Base-by-base conservation (phyloP, 2,329 filamentous ascomycete species). In the Alternaria sp. region DNA sequence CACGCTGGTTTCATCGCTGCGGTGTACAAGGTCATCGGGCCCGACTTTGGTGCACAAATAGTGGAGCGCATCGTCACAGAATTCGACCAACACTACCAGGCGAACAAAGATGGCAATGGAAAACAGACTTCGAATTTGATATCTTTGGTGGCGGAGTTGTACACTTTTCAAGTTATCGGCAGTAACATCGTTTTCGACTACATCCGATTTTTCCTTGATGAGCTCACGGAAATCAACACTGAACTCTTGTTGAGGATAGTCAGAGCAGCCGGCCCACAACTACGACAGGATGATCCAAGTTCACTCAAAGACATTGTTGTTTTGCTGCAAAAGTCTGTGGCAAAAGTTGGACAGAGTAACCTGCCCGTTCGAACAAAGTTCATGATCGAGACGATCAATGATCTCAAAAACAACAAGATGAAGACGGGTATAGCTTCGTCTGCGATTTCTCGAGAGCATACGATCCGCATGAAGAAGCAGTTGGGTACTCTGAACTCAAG, bases 331-430 rank as follows among this genome's bases (percentile, higher is more conserved):
- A 88, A 89, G 22, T 88, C 89, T 1, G 86, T 94, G 3, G 83
- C 87, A 1, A 88, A 87, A 61, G 81, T 85, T 36, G 91, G 91
- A 5, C 88, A 91, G 70, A 82, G 83, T 12, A 90, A 88, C 20
- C 82, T 97, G 28, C 94, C 93, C 1, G 91, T 94, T 9, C 89
- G 95, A 57, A 97, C 94, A 1, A 96, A 91, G 68, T 97, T 97
- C 80, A 98, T 98, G 94, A 91, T 99, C 52, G 94, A 98, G 73
- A 95, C 91, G 1, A 97, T 99, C 77, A 93, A 91, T 60, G 92
- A 97, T 71, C 84, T 99, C 30, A 97, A 97, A 77, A 97, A 96
- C 82, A 97, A 95, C 79, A 92, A 92, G 61, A 85, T 94, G 73
- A 97, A 94, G 78, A 88, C 89, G 14, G 89, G 88, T 16, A 86